Percentiles rank a stretch among this genome's conserved stretches.
Evolutionary conservation across 192 early-diverging fungal genomes (phyloP).

Genomic region (Geosiphon pyriformis): DNA sequence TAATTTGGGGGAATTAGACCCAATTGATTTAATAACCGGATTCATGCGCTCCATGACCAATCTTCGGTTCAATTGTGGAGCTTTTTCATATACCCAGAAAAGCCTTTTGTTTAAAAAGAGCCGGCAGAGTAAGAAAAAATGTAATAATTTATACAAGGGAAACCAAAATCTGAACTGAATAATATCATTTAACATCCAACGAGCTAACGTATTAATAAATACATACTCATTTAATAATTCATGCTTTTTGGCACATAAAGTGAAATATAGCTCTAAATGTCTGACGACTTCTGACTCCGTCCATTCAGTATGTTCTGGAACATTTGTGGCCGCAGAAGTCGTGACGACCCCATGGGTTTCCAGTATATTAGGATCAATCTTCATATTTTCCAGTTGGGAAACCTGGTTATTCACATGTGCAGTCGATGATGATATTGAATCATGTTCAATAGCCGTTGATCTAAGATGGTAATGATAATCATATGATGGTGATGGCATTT

Average conservation of each 20-base stretch:
- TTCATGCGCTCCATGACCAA: constrained; percentile 54
- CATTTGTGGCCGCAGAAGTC: constrained; percentile 2
- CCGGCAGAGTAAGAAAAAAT: constrained; percentile 26
- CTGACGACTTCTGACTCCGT: constrained; percentile 59
- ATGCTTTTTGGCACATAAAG: constrained; percentile 67
- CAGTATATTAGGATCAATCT: constrained; percentile 25
- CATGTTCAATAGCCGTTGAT: constrained; percentile 1
- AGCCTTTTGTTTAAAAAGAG: constrained; percentile 10
- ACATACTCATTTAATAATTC: constrained; percentile 60
- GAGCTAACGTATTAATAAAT: background rate
- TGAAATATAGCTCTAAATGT: constrained; percentile 71
- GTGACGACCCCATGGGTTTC: constrained; percentile 17
- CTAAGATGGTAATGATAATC: constrained; percentile 20
- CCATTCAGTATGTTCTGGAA: constrained; percentile 30
- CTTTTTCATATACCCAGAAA: constrained; percentile 36
- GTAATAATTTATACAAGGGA: constrained; percentile 27
- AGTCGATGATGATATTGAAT: background rate
- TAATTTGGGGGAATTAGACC: constrained; percentile 48
- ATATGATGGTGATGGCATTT: constrained; percentile 10
- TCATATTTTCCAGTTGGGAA: constrained; percentile 5
- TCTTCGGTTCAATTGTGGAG: constrained; percentile 37
- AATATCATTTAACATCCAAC: background rate
- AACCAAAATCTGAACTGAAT: background rate
- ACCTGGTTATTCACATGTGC: no score
- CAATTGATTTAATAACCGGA: constrained; percentile 62